These are phyloP conservation scores for Metarhizium brunneum DNA, from an alignment of 2,329 filamentous ascomycete genomes.

Conservation along the genomic window DNA sequence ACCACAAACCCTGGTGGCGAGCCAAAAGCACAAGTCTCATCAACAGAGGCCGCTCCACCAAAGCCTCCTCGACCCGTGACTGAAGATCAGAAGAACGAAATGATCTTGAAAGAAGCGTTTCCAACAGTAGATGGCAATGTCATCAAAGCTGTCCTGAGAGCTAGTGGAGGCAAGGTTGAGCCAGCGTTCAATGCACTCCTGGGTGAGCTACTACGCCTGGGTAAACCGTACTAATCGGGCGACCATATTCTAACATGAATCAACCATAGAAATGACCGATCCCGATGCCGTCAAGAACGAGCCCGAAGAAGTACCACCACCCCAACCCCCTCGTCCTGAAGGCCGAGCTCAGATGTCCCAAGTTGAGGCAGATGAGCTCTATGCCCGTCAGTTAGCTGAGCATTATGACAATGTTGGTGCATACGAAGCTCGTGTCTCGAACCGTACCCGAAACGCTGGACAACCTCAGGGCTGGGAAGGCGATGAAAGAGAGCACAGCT, in stretches of 20 bases:
- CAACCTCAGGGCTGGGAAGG: constrained; percentile 28
- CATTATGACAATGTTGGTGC: constrained; percentile 64
- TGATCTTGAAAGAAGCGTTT: constrained; percentile 88
- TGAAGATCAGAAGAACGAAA: constrained; percentile 75
- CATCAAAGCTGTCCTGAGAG: constrained; percentile 77
- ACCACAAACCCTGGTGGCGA: constrained; percentile 20
- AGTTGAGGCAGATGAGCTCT: constrained; percentile 81
- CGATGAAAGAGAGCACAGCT: constrained; percentile 72
- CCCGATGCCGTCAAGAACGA: constrained; percentile 55
- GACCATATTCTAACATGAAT: not conserved
- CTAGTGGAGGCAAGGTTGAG: constrained; percentile 81
- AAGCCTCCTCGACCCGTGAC: constrained; percentile 80
- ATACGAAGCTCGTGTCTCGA: constrained; percentile 48
- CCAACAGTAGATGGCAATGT: constrained; percentile 71
- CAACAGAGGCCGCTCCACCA: constrained; percentile 45
- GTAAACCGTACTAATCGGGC: not conserved
- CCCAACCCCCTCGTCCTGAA: constrained; percentile 71
- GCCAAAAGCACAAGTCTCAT: not conserved
- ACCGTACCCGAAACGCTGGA: constrained; percentile 29
- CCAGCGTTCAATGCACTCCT: constrained; percentile 92
- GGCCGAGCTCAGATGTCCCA: constrained; percentile 60
- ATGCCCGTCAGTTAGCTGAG: constrained; percentile 85
- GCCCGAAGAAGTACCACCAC: constrained; percentile 51
- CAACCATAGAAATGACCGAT: constrained; percentile 64
- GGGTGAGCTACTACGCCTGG: constrained; percentile 38